phyloP scores from a whole-genome alignment of 73 alveolate species.

The Paramecium sexaurelia region DNA sequence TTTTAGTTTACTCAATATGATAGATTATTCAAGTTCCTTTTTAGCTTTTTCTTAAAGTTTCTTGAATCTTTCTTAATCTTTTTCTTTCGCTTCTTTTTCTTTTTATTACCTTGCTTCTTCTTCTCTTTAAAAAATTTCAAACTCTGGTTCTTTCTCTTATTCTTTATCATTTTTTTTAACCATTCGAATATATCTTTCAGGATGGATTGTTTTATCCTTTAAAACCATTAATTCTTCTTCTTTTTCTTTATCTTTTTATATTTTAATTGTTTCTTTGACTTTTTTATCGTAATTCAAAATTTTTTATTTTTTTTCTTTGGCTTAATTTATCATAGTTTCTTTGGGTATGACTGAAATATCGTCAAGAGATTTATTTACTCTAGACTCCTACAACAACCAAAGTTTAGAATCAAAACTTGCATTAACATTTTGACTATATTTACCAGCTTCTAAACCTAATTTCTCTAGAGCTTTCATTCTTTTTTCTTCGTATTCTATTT shows the following conservation, averaged over 20 bases:
- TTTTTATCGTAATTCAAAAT: constrained; percentile 1
- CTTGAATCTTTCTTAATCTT: not conserved
- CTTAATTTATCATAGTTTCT: not conserved
- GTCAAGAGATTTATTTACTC: constrained; percentile 45
- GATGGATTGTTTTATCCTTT: constrained; percentile 32
- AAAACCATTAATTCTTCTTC: not conserved
- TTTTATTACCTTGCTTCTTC: constrained; percentile 19
- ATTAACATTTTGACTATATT: constrained; percentile 49
- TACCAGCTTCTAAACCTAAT: constrained; percentile 42
- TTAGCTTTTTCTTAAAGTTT: not conserved
- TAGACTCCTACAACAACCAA: constrained; percentile 35
- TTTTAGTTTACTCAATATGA: not conserved
- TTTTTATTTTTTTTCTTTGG: constrained; percentile 41
- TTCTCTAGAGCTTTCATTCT: not conserved
- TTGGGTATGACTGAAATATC: constrained; percentile 41
- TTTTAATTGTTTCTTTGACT: constrained; percentile 23
- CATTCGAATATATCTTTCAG: constrained; percentile 27
- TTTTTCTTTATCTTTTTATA: not conserved
- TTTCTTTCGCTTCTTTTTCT: constrained; percentile 14
- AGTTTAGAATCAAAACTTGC: constrained; percentile 59
- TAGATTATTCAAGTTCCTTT: not conserved
- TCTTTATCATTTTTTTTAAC: constrained; percentile 1
- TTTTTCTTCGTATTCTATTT: constrained; percentile 15
- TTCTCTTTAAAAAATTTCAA: constrained; percentile 28
- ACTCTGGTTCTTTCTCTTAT: constrained; percentile 3